Evolutionary conservation across 1,284 basidiomycete species (phyloP), one percentile per base, ranked within the genome.

Genomic region (Melanopsichium pennsylvanicum): DNA sequence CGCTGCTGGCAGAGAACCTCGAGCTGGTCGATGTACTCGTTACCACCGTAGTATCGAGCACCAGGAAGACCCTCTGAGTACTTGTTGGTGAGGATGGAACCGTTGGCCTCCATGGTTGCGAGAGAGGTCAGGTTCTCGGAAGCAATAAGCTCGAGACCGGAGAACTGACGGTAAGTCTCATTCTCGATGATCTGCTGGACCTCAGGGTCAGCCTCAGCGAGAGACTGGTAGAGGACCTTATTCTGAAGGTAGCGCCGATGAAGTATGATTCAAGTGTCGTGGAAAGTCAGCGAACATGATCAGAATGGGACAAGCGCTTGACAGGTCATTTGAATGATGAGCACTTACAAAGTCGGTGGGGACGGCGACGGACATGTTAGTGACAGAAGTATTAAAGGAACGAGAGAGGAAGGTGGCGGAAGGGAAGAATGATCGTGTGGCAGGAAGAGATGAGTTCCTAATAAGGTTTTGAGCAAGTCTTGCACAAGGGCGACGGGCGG

Each of bases 61-160:
- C 88, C 89, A 41, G 96, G 83, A 32, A 84, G 82, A 76, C 83
- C 83, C 76, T 84, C 83, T 8, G 82, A 83, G 90, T 96, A 96
- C 85, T 97, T 97, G 89, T 97, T 97, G 81, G 94, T 97, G 80
- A 98, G 84, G 83, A 98, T 96, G 58, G 94, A 97, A 55, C 96
- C 96, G 84, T 97, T 97, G 70, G 94, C 96, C 84, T 98, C 90
- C 91, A 98, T 96, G 57, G 74, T 76, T 46, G 78, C 79, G 37
- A 80, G 72, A 44, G 78, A 80, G 45, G 79, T 81, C 36, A 81
- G 54, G 70, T 81, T 81, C 87, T 95, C 92, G 54, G 92, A 94
- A 43, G 92, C 92, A 78, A 95, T 95, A 80, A 95, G 89, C 84
- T 98, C 96, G 69, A 99, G 89, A 64, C 96, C 96, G 47, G 92